These are phyloP conservation scores for Heterobasidion occidentale DNA, from an alignment of 1,284 basidiomycete genomes.

Conservation along the genomic window DNA sequence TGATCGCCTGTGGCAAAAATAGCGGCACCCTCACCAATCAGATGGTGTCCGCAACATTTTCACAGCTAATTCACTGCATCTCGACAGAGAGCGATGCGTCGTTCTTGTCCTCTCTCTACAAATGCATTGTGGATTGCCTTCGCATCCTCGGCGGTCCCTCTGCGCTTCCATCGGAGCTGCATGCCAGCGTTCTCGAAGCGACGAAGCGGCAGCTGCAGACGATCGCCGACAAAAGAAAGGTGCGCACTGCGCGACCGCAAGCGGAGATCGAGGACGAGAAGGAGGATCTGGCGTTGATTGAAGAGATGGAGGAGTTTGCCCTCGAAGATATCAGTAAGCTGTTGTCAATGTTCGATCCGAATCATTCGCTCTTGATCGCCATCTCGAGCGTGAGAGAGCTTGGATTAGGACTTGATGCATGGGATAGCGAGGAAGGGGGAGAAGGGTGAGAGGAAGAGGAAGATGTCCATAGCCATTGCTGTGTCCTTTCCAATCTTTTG, in stretches of 20 bases:
- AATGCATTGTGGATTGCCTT: conserved; percentile 63
- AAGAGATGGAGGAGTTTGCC: conserved; percentile 71
- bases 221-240: conserved; percentile 58
- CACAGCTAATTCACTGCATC: conserved; percentile 60
- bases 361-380: conserved; percentile 58
- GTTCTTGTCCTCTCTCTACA: conserved; percentile 72
- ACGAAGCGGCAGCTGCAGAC: conserved; percentile 60
- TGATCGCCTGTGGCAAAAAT: conserved; percentile 66
- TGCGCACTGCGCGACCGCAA: conserved; percentile 33
- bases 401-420: conserved; percentile 28
- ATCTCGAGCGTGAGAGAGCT: conserved; percentile 64
- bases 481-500: too few relatives aligned
- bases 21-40: conserved; percentile 59
- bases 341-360: conserved; percentile 41
- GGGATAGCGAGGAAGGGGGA: conserved; percentile 11
- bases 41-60: conserved; percentile 65
- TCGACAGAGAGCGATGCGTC: conserved; percentile 61
- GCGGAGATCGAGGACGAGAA: conserved; percentile 43
- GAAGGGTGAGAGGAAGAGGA: not conserved
- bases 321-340: conserved; percentile 68
- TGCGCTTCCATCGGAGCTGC: conserved; percentile 43
- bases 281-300: conserved; percentile 61
- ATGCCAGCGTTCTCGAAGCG: conserved; percentile 50
- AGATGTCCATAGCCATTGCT: not conserved
- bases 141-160: conserved; percentile 51